Evolutionary conservation across 2,329 filamentous ascomycete genomes (phyloP), one percentile per base, ranked within the genome.

Genomic region (Apiospora koreana): DNA sequence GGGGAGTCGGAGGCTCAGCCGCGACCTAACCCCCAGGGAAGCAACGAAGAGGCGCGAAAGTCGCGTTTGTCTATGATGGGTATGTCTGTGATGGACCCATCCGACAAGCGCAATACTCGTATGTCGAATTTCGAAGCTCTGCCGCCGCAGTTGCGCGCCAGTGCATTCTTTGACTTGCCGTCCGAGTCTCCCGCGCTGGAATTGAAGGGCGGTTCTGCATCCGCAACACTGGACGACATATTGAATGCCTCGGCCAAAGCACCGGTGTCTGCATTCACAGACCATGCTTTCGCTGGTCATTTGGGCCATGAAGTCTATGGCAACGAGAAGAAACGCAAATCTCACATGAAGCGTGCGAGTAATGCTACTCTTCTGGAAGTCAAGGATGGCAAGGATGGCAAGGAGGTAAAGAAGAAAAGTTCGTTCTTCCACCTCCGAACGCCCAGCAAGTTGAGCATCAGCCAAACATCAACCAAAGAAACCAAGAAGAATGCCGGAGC

Each of bases 181-280:
- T 84, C 88, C 3, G 78, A 82, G 2, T 78, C 87, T 6, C 75
- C 81, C 2, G 82, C 83, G 16, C 83, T 91, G 28, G 85, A 91
- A 74, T 78, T 91, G 69, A 91, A 91, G 79, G 91, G 93, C 70
- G 92, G 93, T 23, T 98, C 96, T 35, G 95, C 95, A 14, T 93
- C 94, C 78, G 92, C 89, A 54, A 97, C 95, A 0, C 87, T 99
- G 9, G 95, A 99, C 74, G 95, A 91, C 78, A 97, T 99, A 68
- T 87, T 99, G 21, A 93, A 97, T 78, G 96, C 95, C 9, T 96
- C 95, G 2, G 93, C 94, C 2, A 89, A 87, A 71, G 95, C 96
- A 0, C 96, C 96, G 1, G 94, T 97, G 41, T 94, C 87, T 74
- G 95, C 95, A 35, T 98, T 98, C 76, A 97, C 93, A 0, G 94